These are phyloP conservation scores for Kazachstania sp. DNA, from an alignment of 1,139 yeast genomes.

Conservation along the genomic window DNA sequence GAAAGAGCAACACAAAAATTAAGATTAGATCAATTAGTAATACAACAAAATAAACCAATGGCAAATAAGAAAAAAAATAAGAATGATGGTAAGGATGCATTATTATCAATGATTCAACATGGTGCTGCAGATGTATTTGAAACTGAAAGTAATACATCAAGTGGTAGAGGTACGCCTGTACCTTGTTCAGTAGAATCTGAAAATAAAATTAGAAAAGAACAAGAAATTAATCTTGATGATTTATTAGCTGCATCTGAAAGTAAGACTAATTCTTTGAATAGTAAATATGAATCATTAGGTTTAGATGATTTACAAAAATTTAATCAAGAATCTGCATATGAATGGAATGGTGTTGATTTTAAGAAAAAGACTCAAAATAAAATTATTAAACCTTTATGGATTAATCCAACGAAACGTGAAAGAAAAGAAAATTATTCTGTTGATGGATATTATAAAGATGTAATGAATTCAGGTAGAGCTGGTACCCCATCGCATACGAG, in stretches of 20 bases:
- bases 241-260: conserved; percentile 71
- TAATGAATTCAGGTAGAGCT: conserved; percentile 54
- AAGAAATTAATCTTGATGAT: conserved; percentile 69
- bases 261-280: conserved; percentile 68
- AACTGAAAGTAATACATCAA: conserved; percentile 20
- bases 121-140: conserved; percentile 88
- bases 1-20: conserved; percentile 94
- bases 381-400: conserved; percentile 41
- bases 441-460: conserved; percentile 74
- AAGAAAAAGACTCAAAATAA: conserved; percentile 51
- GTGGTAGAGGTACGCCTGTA: conserved; percentile 25
- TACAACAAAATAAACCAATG: conserved; percentile 75
- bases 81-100: conserved; percentile 65
- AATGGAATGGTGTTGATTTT: conserved; percentile 80
- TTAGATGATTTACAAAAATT: conserved; percentile 88
- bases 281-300: conserved; percentile 76
- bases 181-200: conserved; percentile 23
- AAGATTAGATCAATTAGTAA: conserved; percentile 86
- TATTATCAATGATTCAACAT: conserved; percentile 89
- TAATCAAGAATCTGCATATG: conserved; percentile 55
- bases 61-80: conserved; percentile 35
- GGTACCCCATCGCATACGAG: conserved; percentile 53
- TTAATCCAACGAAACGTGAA: conserved; percentile 70
- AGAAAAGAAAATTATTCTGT: conserved; percentile 71
- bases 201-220: conserved; percentile 42